phyloP scores from a whole-genome alignment of 1,284 basidiomycete species.

The Ustilago bromivora region DNA sequence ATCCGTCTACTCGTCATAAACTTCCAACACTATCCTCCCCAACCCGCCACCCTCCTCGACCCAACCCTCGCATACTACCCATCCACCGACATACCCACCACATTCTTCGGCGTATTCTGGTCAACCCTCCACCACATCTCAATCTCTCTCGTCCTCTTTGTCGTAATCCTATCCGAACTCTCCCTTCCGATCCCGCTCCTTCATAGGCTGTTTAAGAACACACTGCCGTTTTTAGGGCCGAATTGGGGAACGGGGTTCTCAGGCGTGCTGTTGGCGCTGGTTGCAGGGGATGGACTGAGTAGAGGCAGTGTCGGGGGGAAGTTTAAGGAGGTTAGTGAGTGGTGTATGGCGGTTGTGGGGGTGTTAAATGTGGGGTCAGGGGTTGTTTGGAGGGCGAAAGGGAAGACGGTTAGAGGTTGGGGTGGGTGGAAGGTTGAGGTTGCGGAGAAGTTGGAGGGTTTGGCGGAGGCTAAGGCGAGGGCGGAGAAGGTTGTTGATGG shows the following conservation, averaged over 20 bases:
- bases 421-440: constrained; percentile 37
- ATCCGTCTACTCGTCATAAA: constrained; percentile 29
- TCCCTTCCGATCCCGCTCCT: constrained; percentile 36
- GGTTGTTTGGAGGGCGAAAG: constrained; percentile 38
- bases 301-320: constrained; percentile 8
- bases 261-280: constrained; percentile 47
- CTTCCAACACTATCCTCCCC: constrained; percentile 31
- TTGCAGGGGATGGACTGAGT: constrained; percentile 34
- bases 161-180: constrained; percentile 48
- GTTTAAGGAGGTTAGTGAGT: constrained; percentile 33
- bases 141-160: constrained; percentile 23
- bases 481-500: constrained; percentile 37
- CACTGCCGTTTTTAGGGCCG: constrained; percentile 50
- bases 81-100: constrained; percentile 54
- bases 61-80: constrained; percentile 27
- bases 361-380: constrained; percentile 31
- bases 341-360: constrained; percentile 33
- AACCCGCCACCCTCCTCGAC: background rate
- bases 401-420: constrained; percentile 31
- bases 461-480: constrained; percentile 35
- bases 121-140: constrained; percentile 48
- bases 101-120: constrained; percentile 59
- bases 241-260: constrained; percentile 52
- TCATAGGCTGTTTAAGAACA: constrained; percentile 46
- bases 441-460: constrained; percentile 33